Conservation (phyloP, 192 early-diverging fungal species). For the Kappamyces sp. region DNA sequence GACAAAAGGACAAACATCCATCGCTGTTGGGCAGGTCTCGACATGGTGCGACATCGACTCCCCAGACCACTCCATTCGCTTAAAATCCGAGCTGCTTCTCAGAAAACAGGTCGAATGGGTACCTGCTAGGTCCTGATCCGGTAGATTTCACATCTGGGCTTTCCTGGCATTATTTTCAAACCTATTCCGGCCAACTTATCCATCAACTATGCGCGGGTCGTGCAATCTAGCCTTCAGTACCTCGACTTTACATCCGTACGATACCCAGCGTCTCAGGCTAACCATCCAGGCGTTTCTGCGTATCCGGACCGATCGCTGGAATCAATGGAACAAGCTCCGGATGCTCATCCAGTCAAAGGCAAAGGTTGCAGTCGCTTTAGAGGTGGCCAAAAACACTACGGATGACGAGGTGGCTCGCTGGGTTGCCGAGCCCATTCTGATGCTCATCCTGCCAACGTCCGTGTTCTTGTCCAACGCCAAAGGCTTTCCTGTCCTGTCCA, state of each 20-base stretch:
- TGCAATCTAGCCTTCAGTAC: conserved; percentile 26
- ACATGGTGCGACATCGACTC: conserved; percentile 23
- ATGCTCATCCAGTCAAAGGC: conserved; percentile 62
- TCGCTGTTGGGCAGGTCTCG: conserved; percentile 20
- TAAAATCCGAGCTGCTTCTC: conserved; percentile 25
- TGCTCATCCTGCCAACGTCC: conserved; percentile 63
- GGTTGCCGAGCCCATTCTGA: conserved; percentile 83
- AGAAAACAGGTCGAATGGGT: conserved; percentile 58
- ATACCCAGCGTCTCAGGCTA: too few species aligned
- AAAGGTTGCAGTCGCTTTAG: conserved; percentile 56
- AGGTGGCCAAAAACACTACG: conserved; percentile 46
- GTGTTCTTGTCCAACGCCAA: conserved; percentile 74
- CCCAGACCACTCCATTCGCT: conserved; percentile 2
- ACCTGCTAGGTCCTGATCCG: too few species aligned
- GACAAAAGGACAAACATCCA: background rate
- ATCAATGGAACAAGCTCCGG: conserved; percentile 73
- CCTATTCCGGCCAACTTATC: conserved; percentile 25
- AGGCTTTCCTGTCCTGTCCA: conserved; percentile 84
- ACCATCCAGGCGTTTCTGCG: conserved; percentile 34
- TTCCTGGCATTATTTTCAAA: conserved; percentile 53
- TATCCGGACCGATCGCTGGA: conserved; percentile 57
- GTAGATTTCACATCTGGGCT: conserved; percentile 50
- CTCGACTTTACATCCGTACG: conserved; percentile 25
- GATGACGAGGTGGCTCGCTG: conserved; percentile 53
- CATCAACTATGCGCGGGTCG: conserved; percentile 53